A percentile compares a stretch with the other conserved stretches of the same genome.
Evolutionary conservation across 2,329 filamentous ascomycete species (phyloP).

Genomic region (Aspergillus ruber): DNA sequence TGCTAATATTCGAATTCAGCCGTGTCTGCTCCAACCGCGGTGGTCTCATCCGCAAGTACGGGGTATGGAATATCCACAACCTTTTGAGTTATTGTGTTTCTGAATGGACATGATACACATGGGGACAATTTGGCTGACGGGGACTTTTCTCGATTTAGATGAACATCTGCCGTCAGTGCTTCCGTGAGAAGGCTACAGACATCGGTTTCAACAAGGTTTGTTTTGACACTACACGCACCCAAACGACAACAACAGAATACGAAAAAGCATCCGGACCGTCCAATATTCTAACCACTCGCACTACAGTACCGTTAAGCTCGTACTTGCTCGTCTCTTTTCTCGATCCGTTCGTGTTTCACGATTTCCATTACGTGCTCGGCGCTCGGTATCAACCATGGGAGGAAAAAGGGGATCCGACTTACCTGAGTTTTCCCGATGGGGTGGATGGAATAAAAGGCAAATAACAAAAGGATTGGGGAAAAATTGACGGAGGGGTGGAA

Average conservation of each 20-base stretch:
- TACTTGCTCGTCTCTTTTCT: slow-evolving; percentile 11
- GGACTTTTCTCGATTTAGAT: slow-evolving; percentile 20
- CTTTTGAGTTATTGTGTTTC: neutral
- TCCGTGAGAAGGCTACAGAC: slow-evolving; percentile 61
- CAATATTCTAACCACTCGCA: neutral
- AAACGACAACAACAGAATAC: neutral
- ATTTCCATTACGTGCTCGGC: slow-evolving; percentile 24
- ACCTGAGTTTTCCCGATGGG: slow-evolving; percentile 2
- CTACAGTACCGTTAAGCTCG: slow-evolving; percentile 30
- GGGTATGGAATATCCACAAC: slow-evolving; percentile 37
- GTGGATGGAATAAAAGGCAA: slow-evolving; percentile 7
- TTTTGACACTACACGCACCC: slow-evolving; percentile 18
- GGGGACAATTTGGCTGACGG: slow-evolving; percentile 7
- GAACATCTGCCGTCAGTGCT: slow-evolving; percentile 62
- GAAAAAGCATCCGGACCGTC: neutral
- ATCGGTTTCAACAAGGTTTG: slow-evolving; percentile 64
- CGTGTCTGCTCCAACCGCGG: slow-evolving; percentile 89
- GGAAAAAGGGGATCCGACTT: slow-evolving; percentile 10
- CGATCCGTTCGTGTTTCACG: slow-evolving; percentile 26
- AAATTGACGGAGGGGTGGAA: slow-evolving; percentile 5
- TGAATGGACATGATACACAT: slow-evolving; percentile 3
- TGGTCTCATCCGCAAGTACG: slow-evolving; percentile 99
- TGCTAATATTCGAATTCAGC: slow-evolving; percentile 41
- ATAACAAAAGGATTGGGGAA: slow-evolving; percentile 18
- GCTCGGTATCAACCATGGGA: slow-evolving; percentile 15